Base-by-base conservation (phyloP, 768 basidiomycete genomes). In the Lyophyllum semitale region DNA sequence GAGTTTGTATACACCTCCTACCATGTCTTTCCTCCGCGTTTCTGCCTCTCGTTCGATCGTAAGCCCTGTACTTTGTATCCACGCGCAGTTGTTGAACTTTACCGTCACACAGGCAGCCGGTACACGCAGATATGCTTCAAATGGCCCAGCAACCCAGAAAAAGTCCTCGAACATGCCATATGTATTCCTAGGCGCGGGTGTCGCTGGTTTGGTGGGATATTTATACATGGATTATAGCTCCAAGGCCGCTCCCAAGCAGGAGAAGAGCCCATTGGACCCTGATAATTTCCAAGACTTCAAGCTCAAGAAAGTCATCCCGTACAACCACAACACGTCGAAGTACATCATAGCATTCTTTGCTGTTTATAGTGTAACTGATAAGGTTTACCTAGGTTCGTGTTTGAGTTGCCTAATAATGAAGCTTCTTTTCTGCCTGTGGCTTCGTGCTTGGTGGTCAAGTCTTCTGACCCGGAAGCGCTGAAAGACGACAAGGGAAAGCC, bases 321-420 rank as follows among this genome's bases (percentile, higher is more conserved):
- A 96, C 80, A 98, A 97, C 82, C 89, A 98, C 82, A 97, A 98
- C 74, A 89, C 93, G 13, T 78, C 91, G 29, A 84, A 81, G 85
- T 94, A 59, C 53, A 80, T 61, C 40, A 37, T 23, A 27, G 18
- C 4, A 2, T 46, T 33, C 50, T 13, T 38, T 29, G 41, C 30
- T 40, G 13, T 20, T 13, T 23, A 17, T 33, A 29, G 20, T 51
- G 2, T 46, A 23, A n/a, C 23, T n/a, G 26, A 33, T 43, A 37
- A n/a, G 48, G 47, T 52, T 27, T 5, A 57, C 11, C 17, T 54
- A 91, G 89, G 61, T 94, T 89, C 68, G 74, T 85, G 44, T 94
- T 96, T 66, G 87, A 85, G 61, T 79, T 96, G 18, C 91, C 91
- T 48, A 83, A 89, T 41, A 82, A 86, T 59, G 81, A 90, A 46